Evolutionary conservation across 2,329 filamentous ascomycete genomes (phyloP).

Genomic region (Trichoderma gracile): DNA sequence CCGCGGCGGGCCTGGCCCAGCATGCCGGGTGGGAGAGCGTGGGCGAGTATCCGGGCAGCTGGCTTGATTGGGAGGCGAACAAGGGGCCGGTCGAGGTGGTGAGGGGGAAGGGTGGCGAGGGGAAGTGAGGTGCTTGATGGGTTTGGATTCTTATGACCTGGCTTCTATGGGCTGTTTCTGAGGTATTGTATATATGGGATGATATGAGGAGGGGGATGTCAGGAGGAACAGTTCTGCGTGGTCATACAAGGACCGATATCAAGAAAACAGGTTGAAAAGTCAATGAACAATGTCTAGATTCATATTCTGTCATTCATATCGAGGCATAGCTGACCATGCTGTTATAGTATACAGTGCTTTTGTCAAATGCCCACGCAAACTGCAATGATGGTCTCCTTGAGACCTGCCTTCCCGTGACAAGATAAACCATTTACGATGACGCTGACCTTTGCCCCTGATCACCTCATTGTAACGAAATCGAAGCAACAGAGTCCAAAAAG

Average conservation of each 20-base stretch:
- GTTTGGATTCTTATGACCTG: background rate
- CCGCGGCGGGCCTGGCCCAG: slow-evolving; percentile 74
- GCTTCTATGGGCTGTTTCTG: background rate
- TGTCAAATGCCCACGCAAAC: slow-evolving; percentile 27
- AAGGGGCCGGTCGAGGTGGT: slow-evolving; percentile 58
- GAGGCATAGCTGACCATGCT: slow-evolving; percentile 9
- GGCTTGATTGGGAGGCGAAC: slow-evolving; percentile 77
- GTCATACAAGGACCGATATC: background rate
- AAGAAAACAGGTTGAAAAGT: background rate
- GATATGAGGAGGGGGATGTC: too few relatives aligned
- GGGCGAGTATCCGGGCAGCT: slow-evolving; percentile 73
- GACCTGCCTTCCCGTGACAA: background rate
- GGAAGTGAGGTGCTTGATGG: background rate
- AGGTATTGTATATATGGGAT: background rate
- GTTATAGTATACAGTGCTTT: slow-evolving; percentile 16
- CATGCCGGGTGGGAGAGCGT: slow-evolving; percentile 73
- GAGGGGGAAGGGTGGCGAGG: slow-evolving; percentile 11
- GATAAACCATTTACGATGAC: background rate
- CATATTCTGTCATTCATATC: slow-evolving; percentile 16
- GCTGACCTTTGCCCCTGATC: background rate
- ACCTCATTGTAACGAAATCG: background rate
- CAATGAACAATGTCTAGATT: background rate
- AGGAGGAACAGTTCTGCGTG: too few relatives aligned
- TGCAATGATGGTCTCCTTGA: background rate
- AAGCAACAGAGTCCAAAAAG: background rate